A percentile compares a stretch with the other conserved stretches of the same genome.
Conservation (phyloP, 495 filamentous ascomycete genomes). For the Ramalina intermedia region DNA sequence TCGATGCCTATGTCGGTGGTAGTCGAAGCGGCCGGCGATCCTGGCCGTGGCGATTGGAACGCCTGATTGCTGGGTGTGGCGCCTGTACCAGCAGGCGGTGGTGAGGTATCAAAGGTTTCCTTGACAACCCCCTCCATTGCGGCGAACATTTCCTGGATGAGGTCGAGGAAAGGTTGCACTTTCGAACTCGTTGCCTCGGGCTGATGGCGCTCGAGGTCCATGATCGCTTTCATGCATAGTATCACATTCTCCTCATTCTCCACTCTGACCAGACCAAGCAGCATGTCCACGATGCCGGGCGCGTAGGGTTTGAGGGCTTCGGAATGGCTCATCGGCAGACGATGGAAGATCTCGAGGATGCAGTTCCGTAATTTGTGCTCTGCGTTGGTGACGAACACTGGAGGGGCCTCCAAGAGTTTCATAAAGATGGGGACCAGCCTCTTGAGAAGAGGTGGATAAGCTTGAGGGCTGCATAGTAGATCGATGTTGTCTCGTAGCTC, state of each 20-base stretch:
- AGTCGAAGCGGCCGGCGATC: conserved; percentile 68
- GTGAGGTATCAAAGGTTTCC: conserved; percentile 75
- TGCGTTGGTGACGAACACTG: conserved; percentile 67
- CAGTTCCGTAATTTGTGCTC: conserved; percentile 75
- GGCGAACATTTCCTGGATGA: conserved; percentile 93
- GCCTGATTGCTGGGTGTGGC: conserved; percentile 50
- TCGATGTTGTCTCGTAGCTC: conserved; percentile 80
- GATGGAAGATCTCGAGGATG: conserved; percentile 85
- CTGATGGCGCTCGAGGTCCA: conserved; percentile 89
- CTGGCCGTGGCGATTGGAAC: conserved; percentile 76
- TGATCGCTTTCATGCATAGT: conserved; percentile 92
- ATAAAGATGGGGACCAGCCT: conserved; percentile 85
- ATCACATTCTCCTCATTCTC: conserved; percentile 99
- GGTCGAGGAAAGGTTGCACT: conserved; percentile 77
- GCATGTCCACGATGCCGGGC: conserved; percentile 66
- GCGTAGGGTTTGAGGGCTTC: conserved; percentile 81
- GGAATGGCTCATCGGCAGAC: conserved; percentile 65
- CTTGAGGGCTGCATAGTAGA: conserved; percentile 44
- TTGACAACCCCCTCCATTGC: conserved; percentile 84
- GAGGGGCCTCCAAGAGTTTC: conserved; percentile 67
- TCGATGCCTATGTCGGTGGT: conserved; percentile 59
- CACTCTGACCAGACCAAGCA: conserved; percentile 72
- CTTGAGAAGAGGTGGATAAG: conserved; percentile 63
- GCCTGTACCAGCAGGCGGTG: conserved; percentile 26
- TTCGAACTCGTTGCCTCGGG: conserved; percentile 61